Evolutionary conservation across 2,329 filamentous ascomycete species (phyloP), one percentile per base, ranked within the genome.

Genomic region (Talaromyces verruculosus): DNA sequence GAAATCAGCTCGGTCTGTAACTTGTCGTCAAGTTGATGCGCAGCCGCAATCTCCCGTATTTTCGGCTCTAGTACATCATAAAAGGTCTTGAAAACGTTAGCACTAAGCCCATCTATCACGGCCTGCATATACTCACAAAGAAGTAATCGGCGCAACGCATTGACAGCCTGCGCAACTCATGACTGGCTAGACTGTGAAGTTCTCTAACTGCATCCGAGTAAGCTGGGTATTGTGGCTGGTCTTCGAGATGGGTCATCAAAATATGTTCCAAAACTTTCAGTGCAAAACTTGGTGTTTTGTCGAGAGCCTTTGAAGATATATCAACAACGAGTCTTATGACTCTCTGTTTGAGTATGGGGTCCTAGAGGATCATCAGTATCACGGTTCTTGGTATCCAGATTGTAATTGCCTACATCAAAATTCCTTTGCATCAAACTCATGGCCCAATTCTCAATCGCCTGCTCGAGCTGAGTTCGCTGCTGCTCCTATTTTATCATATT

Each of bases 201-300:
- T 96, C 92, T 74, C 93, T 95, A 41, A 97, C 91, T 0, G 93
- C 89, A 69, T 98, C 95, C 15, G 91, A 93, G 76, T 93, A 97
- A 2, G 87, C 82, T 47, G 86, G 84, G 71, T 90, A 87, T 53
- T 90, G 87, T 2, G 90, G 88, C 64, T 91, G 86, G 51, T 91
- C 87, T 3, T 86, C 83, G n/a, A 92, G 88, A 79, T 90, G 90
- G 39, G 91, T 93, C 73, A 94, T 88, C 43, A 99, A 84, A 68
- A 97, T 93, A 76, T 97, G 91, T 75, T 97, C 92, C 3, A 98
- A 84, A 25, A 97, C 91, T 74, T 91, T 93, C 22, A 97, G 84
- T 78, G 96, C 95, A 76, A 97, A 94, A 41, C 84, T 85, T 5
- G 90, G 86, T 64, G 92, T 91, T 70, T 89, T 89, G 73, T 92